These are phyloP conservation scores for Colletotrichum sp. DNA, from an alignment of 2,329 filamentous ascomycete genomes.

Conservation along the genomic window DNA sequence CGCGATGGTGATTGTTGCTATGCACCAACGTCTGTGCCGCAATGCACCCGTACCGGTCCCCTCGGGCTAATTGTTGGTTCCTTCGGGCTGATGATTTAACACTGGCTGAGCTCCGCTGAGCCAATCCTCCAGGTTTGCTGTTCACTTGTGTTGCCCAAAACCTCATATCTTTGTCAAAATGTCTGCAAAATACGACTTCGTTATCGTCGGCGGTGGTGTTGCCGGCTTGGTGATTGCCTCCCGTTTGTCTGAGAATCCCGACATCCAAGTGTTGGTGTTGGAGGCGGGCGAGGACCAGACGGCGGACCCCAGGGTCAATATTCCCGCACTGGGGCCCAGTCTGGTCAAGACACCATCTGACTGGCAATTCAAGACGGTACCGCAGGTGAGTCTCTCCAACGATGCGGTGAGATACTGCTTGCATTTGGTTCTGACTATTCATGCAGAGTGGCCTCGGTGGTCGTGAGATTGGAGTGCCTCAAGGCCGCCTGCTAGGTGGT, in stretches of 20 bases:
- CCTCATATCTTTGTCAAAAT: conserved; percentile 4
- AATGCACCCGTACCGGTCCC: neutral
- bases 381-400: conserved; percentile 23
- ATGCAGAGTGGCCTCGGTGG: conserved; percentile 17
- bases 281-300: conserved; percentile 32
- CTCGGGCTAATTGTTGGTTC: neutral
- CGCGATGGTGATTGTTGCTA: neutral
- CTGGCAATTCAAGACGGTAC: conserved; percentile 29
- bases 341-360: conserved; percentile 28
- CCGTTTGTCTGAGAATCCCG: conserved; percentile 23
- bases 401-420: neutral
- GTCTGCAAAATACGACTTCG: conserved; percentile 24
- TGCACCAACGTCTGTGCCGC: neutral
- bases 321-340: conserved; percentile 28
- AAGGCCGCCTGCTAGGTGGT: conserved; percentile 29
- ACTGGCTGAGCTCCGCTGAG: neutral
- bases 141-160: neutral
- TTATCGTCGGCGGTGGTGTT: conserved; percentile 22
- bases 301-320: conserved; percentile 27
- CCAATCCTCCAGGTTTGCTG: neutral
- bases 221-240: conserved; percentile 19
- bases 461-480: conserved; percentile 23
- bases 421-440: neutral
- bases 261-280: conserved; percentile 27
- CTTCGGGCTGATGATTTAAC: conserved; percentile 13